A percentile compares a stretch with the other conserved stretches of the same genome.
phyloP scores from a whole-genome alignment of 2,329 filamentous ascomycete genomes.

The Trichoderma atroviride region DNA sequence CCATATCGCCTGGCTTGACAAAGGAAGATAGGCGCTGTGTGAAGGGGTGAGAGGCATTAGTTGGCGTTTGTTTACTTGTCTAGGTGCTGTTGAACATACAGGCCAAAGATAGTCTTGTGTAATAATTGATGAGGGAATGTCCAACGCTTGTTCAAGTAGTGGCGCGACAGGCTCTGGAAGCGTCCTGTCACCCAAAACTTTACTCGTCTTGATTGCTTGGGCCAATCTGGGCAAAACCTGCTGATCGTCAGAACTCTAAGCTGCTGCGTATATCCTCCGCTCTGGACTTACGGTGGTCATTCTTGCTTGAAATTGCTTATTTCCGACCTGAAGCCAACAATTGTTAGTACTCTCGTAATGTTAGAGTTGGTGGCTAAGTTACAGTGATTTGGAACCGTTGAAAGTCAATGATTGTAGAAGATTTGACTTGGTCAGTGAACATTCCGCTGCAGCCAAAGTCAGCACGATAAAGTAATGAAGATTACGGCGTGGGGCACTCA shows the following conservation, averaged over 20 bases:
- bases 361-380: background rate
- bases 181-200: background rate
- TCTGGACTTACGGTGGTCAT: background rate
- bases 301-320: conserved; percentile 1
- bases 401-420: conserved; percentile 1
- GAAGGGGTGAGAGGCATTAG: background rate
- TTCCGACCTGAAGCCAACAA: background rate
- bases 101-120: conserved; percentile 6
- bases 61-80: background rate
- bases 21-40: conserved; percentile 8
- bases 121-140: background rate
- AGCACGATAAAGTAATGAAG: no score
- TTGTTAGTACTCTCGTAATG: background rate
- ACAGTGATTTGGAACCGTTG: conserved; percentile 8
- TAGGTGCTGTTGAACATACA: background rate
- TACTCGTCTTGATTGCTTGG: background rate
- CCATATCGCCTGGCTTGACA: conserved; percentile 29
- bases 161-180: background rate
- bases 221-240: background rate
- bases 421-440: conserved; percentile 9
- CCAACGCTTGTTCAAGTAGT: background rate
- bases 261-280: background rate
- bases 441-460: background rate
- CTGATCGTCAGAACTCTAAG: background rate
- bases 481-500: background rate